Base-by-base conservation (phyloP, 2,329 filamentous ascomycete genomes). In the Juglanconis juglandina region DNA sequence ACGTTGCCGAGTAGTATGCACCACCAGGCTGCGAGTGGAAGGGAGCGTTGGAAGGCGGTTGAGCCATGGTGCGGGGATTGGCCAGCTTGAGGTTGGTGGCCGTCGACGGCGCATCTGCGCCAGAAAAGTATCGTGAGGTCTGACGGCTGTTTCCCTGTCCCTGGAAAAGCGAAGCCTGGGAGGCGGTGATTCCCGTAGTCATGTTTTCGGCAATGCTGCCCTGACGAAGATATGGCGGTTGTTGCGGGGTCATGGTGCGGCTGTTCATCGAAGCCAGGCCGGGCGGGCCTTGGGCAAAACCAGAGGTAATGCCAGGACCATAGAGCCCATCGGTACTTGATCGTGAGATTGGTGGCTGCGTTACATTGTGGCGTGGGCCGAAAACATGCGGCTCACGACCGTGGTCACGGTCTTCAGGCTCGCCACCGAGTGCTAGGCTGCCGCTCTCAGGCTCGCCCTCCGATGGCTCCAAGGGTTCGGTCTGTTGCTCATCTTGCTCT, bases 361-460 rank as follows among this genome's bases (percentile, higher is more conserved):
- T 87, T 11, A 85, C 86, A 61, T 86, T 85, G 53, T 87, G 83
- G 63, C 87, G 83, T 61, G 85, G 83, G 48, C 83, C 81, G 46
- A 82, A 82, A 51, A 73, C 71, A 66, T 82, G 77, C 44, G 75
- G 75, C 53, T 85, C 83, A 17, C 79, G 78, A 17, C 74, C 70
- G 49, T 76, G 75, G 30, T 91, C 88, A 63, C 84, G 82, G 66
- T 96, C 92, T 71, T 98, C 94, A 0, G 94, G 94, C 71, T 98
- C 94, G 48, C 94, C 94, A 60, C 94, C 94, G 17, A 98, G 81
- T 61, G 96, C 93, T 60, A 95, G 80, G 71, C 94, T 98, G 13
- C 86, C 86, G 50, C 90, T 91, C 73, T 95, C 92, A 1, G 87
- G 86, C 59, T 89, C 88, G 60, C 91, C 91, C 65, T 96, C 92